Evolutionary conservation across 2,329 filamentous ascomycete genomes (phyloP).

Genomic region (Neocatenulostroma microsporum): DNA sequence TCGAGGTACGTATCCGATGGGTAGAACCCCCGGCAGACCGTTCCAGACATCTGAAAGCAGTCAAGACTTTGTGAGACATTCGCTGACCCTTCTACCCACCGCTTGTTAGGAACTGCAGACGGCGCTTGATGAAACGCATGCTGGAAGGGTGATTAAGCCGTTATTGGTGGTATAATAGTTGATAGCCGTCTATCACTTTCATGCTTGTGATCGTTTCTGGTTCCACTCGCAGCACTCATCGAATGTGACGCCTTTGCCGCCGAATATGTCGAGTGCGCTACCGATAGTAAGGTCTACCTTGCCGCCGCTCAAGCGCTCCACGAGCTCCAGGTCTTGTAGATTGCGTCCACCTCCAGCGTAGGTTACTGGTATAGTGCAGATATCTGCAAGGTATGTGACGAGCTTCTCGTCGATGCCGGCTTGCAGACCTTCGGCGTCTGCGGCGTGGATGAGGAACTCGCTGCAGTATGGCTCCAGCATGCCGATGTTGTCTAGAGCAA

Average conservation of each 20-base stretch:
- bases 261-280: slow-evolving; percentile 93
- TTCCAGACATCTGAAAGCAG: no score
- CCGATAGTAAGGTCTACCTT: slow-evolving; percentile 92
- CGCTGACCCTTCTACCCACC: no score
- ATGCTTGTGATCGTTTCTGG: slow-evolving; percentile 5
- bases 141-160: slow-evolving; percentile 17
- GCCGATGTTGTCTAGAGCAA: slow-evolving; percentile 63
- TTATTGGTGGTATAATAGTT: slow-evolving; percentile 14
- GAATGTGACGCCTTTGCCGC: slow-evolving; percentile 76
- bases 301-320: slow-evolving; percentile 68
- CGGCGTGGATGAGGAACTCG: slow-evolving; percentile 94
- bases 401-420: slow-evolving; percentile 81
- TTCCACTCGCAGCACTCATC: slow-evolving; percentile 91
- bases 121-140: slow-evolving; percentile 13
- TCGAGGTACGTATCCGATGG: no score
- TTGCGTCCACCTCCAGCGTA: slow-evolving; percentile 90
- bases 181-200: no score
- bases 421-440: slow-evolving; percentile 92
- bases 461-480: slow-evolving; percentile 84
- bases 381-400: slow-evolving; percentile 66
- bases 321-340: slow-evolving; percentile 72
- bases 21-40: no score
- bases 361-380: slow-evolving; percentile 88
- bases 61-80: no score
- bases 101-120: slow-evolving; percentile 14